These are phyloP conservation scores for Byssothecium circinans DNA, from an alignment of 2,329 filamentous ascomycete genomes.

Conservation along the genomic window DNA sequence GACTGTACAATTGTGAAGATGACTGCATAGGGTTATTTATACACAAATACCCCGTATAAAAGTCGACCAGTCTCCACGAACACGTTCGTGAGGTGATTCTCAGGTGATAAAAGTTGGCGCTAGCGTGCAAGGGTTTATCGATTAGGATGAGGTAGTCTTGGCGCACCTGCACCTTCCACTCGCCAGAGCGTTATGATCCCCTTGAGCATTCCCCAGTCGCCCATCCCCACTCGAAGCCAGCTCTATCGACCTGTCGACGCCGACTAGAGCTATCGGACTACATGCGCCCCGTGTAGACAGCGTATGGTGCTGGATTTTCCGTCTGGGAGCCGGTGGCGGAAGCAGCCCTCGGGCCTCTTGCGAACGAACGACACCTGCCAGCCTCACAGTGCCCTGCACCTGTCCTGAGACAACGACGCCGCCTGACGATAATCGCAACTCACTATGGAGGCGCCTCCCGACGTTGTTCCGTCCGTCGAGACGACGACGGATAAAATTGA, in stretches of 20 bases:
- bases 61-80: no score
- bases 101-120: constrained; percentile 10
- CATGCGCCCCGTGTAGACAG: constrained; percentile 30
- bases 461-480: constrained; percentile 40
- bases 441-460: constrained; percentile 33
- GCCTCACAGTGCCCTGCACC: constrained; percentile 24
- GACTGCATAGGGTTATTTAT: no score
- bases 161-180: constrained; percentile 25
- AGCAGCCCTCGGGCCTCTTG: constrained; percentile 28
- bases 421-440: constrained; percentile 5
- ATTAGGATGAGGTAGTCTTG: constrained; percentile 18
- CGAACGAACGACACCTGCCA: constrained; percentile 23
- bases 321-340: constrained; percentile 29
- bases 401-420: constrained; percentile 18
- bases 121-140: constrained; percentile 13
- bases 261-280: constrained; percentile 4
- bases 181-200: constrained; percentile 11
- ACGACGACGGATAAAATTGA: constrained; percentile 25
- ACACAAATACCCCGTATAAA: no score
- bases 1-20: no score
- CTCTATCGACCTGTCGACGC: constrained; percentile 6
- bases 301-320: constrained; percentile 18
- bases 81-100: constrained; percentile 17
- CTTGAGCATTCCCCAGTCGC: constrained; percentile 21
- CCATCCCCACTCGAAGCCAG: constrained; percentile 12